Evolutionary conservation across 179 eudicot genomes (phyloP).

Genomic region (Gypsophila paniculata): DNA sequence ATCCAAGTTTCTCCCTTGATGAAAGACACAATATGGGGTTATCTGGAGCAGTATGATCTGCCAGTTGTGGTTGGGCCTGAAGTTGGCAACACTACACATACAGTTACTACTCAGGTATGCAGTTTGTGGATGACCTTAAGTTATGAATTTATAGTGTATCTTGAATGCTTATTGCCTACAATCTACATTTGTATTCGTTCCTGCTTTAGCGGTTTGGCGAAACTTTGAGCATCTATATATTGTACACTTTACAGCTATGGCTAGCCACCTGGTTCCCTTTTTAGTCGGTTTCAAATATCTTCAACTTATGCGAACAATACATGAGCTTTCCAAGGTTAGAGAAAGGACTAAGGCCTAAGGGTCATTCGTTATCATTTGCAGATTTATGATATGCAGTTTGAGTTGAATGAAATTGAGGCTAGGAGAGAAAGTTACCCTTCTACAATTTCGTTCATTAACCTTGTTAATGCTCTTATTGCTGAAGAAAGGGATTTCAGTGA

Average conservation of each 20-base stretch:
- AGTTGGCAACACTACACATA: slow-evolving; percentile 43
- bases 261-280: slow-evolving; percentile 5
- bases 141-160: slow-evolving; percentile 10
- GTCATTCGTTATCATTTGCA: slow-evolving; percentile 31
- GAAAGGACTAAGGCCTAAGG: slow-evolving; percentile 10
- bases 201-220: neutral
- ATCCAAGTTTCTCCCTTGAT: slow-evolving; percentile 68
- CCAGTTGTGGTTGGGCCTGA: slow-evolving; percentile 91
- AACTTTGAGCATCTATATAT: slow-evolving; percentile 2
- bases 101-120: slow-evolving; percentile 64
- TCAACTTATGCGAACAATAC: neutral
- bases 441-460: slow-evolving; percentile 85
- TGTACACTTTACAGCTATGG: neutral
- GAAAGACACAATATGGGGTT: slow-evolving; percentile 86
- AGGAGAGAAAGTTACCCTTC: slow-evolving; percentile 95
- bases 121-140: neutral
- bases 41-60: slow-evolving; percentile 92
- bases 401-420: slow-evolving; percentile 95
- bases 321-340: neutral
- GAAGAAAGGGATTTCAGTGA: slow-evolving; percentile 86
- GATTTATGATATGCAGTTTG: slow-evolving; percentile 98
- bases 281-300: slow-evolving; percentile 3
- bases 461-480: slow-evolving; percentile 82
- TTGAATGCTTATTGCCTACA: slow-evolving; percentile 8
- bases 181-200: neutral